These are phyloP conservation scores for Aspergillus latus DNA, from an alignment of 2,329 filamentous ascomycete species.

Conservation along the genomic window DNA sequence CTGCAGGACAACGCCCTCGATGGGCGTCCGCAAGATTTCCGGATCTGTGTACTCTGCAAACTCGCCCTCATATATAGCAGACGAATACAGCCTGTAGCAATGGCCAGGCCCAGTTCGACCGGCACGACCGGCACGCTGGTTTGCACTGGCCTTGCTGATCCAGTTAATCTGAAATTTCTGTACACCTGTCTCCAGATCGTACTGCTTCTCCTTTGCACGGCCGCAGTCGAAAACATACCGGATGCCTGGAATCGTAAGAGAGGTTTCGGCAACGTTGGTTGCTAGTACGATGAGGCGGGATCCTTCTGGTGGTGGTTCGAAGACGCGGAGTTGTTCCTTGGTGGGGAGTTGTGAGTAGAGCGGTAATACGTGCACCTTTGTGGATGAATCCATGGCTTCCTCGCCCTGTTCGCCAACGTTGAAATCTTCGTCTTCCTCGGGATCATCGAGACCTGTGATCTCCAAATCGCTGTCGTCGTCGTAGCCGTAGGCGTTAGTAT, in stretches of 20 bases:
- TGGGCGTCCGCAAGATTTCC: slow-evolving; percentile 85
- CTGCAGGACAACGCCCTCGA: slow-evolving; percentile 89
- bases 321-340: slow-evolving; percentile 85
- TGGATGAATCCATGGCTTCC: slow-evolving; percentile 58
- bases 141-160: slow-evolving; percentile 96
- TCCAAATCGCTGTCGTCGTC: slow-evolving; percentile 58
- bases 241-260: slow-evolving; percentile 92
- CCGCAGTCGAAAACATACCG: slow-evolving; percentile 96
- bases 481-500: slow-evolving; percentile 46
- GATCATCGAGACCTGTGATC: slow-evolving; percentile 60
- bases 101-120: slow-evolving; percentile 94
- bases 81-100: slow-evolving; percentile 92
- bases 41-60: slow-evolving; percentile 84
- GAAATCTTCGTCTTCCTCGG: slow-evolving; percentile 65
- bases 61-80: slow-evolving; percentile 83
- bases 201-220: slow-evolving; percentile 86
- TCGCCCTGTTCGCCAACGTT: slow-evolving; percentile 58
- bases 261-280: slow-evolving; percentile 96
- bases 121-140: slow-evolving; percentile 87
- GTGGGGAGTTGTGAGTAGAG: slow-evolving; percentile 91
- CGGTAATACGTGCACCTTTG: slow-evolving; percentile 82
- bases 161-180: slow-evolving; percentile 94
- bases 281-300: slow-evolving; percentile 84
- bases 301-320: slow-evolving; percentile 78
- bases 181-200: slow-evolving; percentile 82